Conservation (phyloP, 495 filamentous ascomycete genomes). For the Platismatia glauca region DNA sequence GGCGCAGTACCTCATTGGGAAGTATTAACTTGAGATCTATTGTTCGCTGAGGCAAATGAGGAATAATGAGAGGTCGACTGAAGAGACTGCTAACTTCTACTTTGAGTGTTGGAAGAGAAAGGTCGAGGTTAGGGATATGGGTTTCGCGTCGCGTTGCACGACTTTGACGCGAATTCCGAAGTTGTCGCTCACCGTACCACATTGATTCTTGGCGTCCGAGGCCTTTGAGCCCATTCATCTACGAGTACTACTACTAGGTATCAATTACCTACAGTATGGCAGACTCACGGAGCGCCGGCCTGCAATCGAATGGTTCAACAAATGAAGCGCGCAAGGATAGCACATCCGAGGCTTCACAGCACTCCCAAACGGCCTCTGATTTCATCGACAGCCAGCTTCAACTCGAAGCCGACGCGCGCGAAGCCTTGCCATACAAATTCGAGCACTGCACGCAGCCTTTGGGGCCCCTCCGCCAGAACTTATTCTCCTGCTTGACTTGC, state of each 20-base stretch:
- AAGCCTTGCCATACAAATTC: constrained; percentile 90
- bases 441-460: constrained; percentile 83
- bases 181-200: constrained; percentile 5
- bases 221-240: neutral
- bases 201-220: constrained; percentile 8
- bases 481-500: constrained; percentile 90
- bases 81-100: neutral
- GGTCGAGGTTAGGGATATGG: neutral
- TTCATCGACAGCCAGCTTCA: constrained; percentile 84
- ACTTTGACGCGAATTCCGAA: neutral
- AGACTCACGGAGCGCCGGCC: neutral
- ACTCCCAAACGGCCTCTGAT: constrained; percentile 84
- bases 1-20: constrained; percentile 29
- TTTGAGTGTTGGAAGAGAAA: neutral
- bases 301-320: neutral
- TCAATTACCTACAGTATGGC: neutral
- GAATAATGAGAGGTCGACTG: neutral
- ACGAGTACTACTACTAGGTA: too few relatives aligned
- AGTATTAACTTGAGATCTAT: neutral
- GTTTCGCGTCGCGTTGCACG: constrained; percentile 8
- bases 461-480: constrained; percentile 72
- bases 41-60: neutral
- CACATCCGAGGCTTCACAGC: constrained; percentile 27
- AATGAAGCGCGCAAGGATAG: neutral
- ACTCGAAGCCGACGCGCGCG: constrained; percentile 89